Percentiles rank a stretch among this genome's conserved stretches.
These are phyloP conservation scores for Fraxinus sp. DNA, from an alignment of 305 asterid species.

Conservation along the genomic window DNA sequence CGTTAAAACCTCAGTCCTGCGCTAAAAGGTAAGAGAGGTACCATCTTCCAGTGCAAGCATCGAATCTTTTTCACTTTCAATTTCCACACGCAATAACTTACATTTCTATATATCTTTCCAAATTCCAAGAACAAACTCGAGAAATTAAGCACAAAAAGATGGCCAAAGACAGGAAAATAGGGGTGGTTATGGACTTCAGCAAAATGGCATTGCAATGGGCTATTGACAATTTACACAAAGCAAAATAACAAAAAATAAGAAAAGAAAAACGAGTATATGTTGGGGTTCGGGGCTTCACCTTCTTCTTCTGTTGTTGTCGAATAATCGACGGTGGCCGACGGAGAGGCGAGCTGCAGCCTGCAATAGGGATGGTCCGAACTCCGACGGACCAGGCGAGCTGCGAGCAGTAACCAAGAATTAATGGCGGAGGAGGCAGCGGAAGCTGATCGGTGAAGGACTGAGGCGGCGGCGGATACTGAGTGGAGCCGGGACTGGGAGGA, in stretches of 20 bases:
- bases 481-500: background rate
- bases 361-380: background rate
- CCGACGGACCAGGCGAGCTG: background rate
- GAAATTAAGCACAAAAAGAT: slow-evolving; percentile 15
- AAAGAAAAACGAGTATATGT: background rate
- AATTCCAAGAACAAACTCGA: background rate
- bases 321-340: background rate
- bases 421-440: background rate
- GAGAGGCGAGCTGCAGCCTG: background rate
- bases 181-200: slow-evolving; percentile 81
- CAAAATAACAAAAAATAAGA: background rate
- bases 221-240: slow-evolving; percentile 50
- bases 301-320: background rate
- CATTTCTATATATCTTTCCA: background rate
- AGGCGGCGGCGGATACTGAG: background rate
- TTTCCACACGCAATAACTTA: slow-evolving; percentile 4
- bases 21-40: background rate
- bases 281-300: background rate
- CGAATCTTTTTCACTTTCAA: background rate
- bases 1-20: background rate
- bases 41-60: background rate
- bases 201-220: slow-evolving; percentile 80
- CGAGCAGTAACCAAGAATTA: background rate
- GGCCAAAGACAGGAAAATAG: slow-evolving; percentile 52
- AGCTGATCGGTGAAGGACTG: background rate